Evolutionary conservation across 805 yeast genomes (phyloP).

Genomic region (Teunomyces barrocoloradensis): DNA sequence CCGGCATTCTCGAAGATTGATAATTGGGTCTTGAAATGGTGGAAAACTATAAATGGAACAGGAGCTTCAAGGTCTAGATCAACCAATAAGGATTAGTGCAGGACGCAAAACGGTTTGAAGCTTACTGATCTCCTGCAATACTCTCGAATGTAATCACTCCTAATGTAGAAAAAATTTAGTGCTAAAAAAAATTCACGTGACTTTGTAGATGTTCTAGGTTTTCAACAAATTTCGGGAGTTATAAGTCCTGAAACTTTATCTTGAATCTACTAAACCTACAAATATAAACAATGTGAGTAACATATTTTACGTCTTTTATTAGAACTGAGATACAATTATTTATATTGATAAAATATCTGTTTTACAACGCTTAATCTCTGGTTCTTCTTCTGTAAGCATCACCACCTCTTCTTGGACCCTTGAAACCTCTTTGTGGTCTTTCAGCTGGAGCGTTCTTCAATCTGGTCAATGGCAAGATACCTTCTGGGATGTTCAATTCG

Average conservation of each 20-base stretch:
- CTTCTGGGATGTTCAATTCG: constrained; percentile 98
- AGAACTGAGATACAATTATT: constrained; percentile 4
- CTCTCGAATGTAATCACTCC: not conserved
- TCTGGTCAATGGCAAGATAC: constrained; percentile 97
- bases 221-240: not conserved
- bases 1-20: constrained; percentile 15
- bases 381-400: constrained; percentile 62
- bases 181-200: not conserved
- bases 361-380: constrained; percentile 38
- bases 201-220: not conserved
- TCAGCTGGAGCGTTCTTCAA: constrained; percentile 91
- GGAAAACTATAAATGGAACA: not conserved
- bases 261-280: not conserved
- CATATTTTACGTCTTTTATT: constrained; percentile 2
- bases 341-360: constrained; percentile 2
- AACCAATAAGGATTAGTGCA: constrained; percentile 2
- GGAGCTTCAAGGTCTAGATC: constrained; percentile 1
- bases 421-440: constrained; percentile 54
- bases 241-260: too few species aligned
- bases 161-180: not conserved
- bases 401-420: constrained; percentile 40
- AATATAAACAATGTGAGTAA: not conserved
- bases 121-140: not conserved
- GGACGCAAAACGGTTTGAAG: not conserved
- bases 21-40: constrained; percentile 1